Conservation (phyloP, 495 filamentous ascomycete species). For the Trichodelitschia bisporula region DNA sequence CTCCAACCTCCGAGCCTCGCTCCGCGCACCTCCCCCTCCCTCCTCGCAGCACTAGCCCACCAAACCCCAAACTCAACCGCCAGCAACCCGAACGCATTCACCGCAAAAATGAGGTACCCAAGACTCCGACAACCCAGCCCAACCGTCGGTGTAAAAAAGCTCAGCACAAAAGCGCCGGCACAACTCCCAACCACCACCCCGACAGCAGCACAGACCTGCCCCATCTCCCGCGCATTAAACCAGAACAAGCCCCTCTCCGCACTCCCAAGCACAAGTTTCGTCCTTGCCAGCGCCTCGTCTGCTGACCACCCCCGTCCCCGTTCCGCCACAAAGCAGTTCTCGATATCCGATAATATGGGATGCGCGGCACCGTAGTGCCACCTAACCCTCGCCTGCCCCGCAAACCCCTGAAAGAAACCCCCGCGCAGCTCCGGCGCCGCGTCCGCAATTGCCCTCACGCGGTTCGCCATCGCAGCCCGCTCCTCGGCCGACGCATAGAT, state of each 20-base stretch:
- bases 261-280: conserved; percentile 14
- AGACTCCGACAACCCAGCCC: conserved; percentile 25
- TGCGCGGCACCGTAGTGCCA: conserved; percentile 23
- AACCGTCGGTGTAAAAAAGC: conserved; percentile 21
- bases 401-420: conserved; percentile 8
- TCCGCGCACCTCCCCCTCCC: no score
- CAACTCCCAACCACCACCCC: conserved; percentile 13
- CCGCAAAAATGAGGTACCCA: conserved; percentile 20
- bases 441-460: conserved; percentile 1
- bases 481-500: conserved; percentile 8
- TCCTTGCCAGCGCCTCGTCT: conserved; percentile 14
- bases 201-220: conserved; percentile 17
- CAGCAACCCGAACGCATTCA: conserved; percentile 12
- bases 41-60: conserved; percentile 9
- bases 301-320: conserved; percentile 18
- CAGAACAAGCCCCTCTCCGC: conserved; percentile 12
- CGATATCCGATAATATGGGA: conserved; percentile 19
- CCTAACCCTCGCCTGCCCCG: conserved; percentile 22
- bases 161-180: conserved; percentile 20
- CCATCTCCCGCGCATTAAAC: conserved; percentile 21
- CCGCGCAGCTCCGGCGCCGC: conserved; percentile 1
- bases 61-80: conserved; percentile 18
- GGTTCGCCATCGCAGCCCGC: conserved; percentile 1
- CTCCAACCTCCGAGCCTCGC: no score
- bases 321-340: conserved; percentile 16